Conservation (phyloP, 2,329 filamentous ascomycete species). For the Dendrostoma leiphaemia region DNA sequence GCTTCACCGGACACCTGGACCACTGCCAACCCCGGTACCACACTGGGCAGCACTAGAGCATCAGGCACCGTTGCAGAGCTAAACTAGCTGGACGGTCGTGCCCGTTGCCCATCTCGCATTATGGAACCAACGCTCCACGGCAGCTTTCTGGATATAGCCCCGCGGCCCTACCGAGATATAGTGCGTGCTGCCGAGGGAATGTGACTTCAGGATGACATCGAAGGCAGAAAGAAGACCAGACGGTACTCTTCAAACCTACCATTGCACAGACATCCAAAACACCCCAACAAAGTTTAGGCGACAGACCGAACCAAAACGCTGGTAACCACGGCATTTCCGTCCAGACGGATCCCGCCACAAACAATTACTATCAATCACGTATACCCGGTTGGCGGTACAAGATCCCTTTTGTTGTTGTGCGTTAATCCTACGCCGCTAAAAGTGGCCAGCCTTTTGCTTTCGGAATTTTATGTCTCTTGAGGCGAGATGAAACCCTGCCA, state of each 20-base stretch:
- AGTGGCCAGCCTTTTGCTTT: neutral
- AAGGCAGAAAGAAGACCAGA: neutral
- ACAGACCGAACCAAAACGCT: too few species aligned
- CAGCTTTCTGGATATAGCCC: conserved; percentile 11
- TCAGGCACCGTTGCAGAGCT: neutral
- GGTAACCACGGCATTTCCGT: too few species aligned
- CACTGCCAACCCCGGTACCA: conserved; percentile 2
- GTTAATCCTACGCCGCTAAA: neutral
- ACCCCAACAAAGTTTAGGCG: neutral
- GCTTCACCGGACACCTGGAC: neutral
- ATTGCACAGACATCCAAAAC: too few species aligned
- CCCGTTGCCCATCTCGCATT: conserved; percentile 13
- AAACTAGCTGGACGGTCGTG: conserved; percentile 6
- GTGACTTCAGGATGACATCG: conserved; percentile 5
- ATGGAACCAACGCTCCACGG: conserved; percentile 1
- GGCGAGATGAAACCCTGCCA: neutral
- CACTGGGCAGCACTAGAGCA: conserved; percentile 3
- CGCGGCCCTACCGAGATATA: too few species aligned
- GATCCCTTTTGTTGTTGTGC: too few species aligned
- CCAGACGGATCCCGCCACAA: conserved; percentile 15
- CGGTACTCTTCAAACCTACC: too few species aligned
- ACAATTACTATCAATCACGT: conserved; percentile 6
- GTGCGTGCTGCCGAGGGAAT: neutral
- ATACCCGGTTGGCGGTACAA: too few species aligned
- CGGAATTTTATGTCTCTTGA: neutral